Conservation (phyloP, 1,139 yeast species). For the Scheffersomyces illinoinensis region DNA sequence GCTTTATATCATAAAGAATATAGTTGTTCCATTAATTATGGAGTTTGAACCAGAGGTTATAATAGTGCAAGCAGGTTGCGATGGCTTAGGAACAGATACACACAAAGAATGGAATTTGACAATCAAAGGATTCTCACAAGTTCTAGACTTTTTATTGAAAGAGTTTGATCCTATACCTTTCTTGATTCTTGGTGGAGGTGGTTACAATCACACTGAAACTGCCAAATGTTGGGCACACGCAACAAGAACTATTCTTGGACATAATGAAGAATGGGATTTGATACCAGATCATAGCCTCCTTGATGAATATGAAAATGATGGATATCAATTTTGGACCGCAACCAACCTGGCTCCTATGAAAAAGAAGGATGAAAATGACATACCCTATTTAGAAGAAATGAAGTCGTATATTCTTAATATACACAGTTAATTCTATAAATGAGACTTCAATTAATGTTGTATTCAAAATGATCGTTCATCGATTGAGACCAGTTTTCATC, state of each 20-base stretch:
- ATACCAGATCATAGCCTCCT: constrained; percentile 55
- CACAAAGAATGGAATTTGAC: constrained; percentile 71
- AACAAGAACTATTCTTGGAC: constrained; percentile 38
- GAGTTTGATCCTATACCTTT: constrained; percentile 28
- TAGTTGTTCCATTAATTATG: constrained; percentile 45
- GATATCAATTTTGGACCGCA: constrained; percentile 53
- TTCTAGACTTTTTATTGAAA: constrained; percentile 33
- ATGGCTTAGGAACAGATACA: constrained; percentile 60
- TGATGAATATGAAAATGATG: constrained; percentile 48
- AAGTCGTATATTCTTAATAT: constrained; percentile 10
- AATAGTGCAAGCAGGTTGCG: constrained; percentile 71
- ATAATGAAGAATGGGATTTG: constrained; percentile 27
- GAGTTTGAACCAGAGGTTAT: constrained; percentile 50
- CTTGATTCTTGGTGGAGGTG: constrained; percentile 75
- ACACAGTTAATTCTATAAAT: constrained; percentile 4
- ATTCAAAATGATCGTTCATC: constrained; percentile 21
- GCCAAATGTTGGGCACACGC: constrained; percentile 67
- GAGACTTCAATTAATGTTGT: constrained; percentile 6
- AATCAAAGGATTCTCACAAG: constrained; percentile 46
- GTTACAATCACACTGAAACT: constrained; percentile 63
- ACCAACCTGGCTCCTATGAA: constrained; percentile 24
- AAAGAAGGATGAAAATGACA: constrained; percentile 43
- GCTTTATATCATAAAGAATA: constrained; percentile 32
- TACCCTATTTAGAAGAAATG: constrained; percentile 18
- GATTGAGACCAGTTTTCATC: constrained; percentile 63